phyloP scores from a whole-genome alignment of 805 yeast genomes.

The Saccharomyces mikatae region DNA sequence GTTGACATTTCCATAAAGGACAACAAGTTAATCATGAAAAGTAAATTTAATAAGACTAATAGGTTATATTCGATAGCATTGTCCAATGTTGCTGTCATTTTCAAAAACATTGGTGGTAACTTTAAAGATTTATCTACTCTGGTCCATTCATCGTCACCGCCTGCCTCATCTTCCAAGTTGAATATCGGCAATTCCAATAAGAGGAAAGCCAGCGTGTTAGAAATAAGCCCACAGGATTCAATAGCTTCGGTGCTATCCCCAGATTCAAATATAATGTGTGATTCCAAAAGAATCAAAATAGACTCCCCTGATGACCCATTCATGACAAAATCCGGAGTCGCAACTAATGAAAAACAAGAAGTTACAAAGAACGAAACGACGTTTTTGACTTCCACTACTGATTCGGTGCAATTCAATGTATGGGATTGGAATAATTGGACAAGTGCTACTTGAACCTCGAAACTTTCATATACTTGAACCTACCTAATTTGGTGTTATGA shows the following conservation, averaged over 20 bases:
- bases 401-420: constrained; percentile 9
- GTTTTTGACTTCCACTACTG: not conserved
- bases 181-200: constrained; percentile 10
- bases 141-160: not conserved
- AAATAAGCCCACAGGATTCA: constrained; percentile 12
- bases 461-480: not conserved
- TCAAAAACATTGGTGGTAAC: constrained; percentile 14
- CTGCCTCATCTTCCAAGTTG: not conserved
- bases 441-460: not conserved
- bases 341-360: not conserved
- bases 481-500: not conserved
- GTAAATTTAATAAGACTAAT: constrained; percentile 10
- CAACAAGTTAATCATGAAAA: constrained; percentile 24
- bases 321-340: constrained; percentile 9
- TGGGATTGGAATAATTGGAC: constrained; percentile 31
- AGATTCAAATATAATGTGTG: constrained; percentile 26
- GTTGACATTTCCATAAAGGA: constrained; percentile 17
- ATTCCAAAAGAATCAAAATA: constrained; percentile 27
- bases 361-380: not conserved
- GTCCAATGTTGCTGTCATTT: constrained; percentile 19
- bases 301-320: constrained; percentile 31
- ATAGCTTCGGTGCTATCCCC: constrained; percentile 9
- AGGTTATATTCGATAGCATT: constrained; percentile 13
- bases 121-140: not conserved
- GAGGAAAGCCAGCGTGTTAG: constrained; percentile 22